Conservation (phyloP, 441 rosid species). For the Cnidoscolus chayamansa region DNA sequence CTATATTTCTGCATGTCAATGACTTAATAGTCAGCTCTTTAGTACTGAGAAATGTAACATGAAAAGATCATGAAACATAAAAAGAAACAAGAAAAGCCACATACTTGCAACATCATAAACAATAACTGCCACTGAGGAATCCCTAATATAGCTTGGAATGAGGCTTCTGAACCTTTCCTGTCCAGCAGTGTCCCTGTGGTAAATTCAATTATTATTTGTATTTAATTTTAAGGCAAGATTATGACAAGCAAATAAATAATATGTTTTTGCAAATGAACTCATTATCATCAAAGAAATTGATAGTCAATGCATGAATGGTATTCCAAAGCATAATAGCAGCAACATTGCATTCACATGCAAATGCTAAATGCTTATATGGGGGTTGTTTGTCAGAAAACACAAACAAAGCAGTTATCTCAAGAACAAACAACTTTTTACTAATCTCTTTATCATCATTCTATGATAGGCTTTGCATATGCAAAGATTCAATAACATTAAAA, state of each 20-base stretch:
- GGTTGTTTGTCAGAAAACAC: neutral
- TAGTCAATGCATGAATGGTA: neutral
- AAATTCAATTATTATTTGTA: neutral
- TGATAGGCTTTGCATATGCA: neutral
- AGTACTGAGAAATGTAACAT: neutral
- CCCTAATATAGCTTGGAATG: conserved; percentile 86
- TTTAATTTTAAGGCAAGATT: neutral
- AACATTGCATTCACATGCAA: neutral
- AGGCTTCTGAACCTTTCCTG: conserved; percentile 92
- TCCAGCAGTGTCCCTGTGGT: conserved; percentile 83
- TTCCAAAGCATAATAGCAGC: neutral
- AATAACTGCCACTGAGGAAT: conserved; percentile 85
- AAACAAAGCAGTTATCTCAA: neutral
- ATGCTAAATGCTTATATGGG: neutral
- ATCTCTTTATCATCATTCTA: neutral
- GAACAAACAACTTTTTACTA: neutral
- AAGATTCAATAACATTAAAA: neutral
- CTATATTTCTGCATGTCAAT: neutral
- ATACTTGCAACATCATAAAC: conserved; percentile 86
- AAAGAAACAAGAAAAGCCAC: conserved; percentile 17
- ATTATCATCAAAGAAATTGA: conserved; percentile 1
- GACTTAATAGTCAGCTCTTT: neutral
- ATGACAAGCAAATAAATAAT: neutral
- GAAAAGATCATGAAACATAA: neutral
- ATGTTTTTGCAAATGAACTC: neutral